Evolutionary conservation across 305 asterid genomes (phyloP).

Genomic region (Striga hermonthica): DNA sequence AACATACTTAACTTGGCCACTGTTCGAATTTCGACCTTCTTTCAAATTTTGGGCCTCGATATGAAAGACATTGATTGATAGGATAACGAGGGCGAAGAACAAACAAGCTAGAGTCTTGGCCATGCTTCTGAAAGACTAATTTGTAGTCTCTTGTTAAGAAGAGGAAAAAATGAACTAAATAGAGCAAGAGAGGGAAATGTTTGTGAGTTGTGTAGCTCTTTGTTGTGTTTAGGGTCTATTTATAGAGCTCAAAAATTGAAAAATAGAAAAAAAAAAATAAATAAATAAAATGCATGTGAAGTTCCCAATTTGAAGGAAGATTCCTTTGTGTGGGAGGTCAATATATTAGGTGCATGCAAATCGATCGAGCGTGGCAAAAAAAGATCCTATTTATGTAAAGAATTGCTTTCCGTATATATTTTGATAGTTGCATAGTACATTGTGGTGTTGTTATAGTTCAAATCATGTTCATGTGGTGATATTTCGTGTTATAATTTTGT

Average conservation of each 20-base stretch:
- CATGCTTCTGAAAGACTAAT: constrained; percentile 18
- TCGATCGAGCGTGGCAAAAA: too few species aligned
- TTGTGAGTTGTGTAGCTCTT: constrained; percentile 23
- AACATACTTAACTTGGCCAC: neutral
- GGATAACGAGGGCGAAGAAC: constrained; percentile 30
- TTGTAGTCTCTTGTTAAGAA: neutral
- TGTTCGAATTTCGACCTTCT: constrained; percentile 35
- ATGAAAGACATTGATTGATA: constrained; percentile 32
- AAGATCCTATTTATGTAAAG: too few species aligned
- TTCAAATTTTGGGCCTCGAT: constrained; percentile 39
- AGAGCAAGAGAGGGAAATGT: neutral
- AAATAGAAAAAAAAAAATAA: constrained; percentile 7
- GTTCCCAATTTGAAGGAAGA: constrained; percentile 40
- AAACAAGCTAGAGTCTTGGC: constrained; percentile 33
- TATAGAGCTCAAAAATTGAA: constrained; percentile 38
- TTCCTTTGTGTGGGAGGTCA: constrained; percentile 31
- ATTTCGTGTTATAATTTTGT: too few species aligned
- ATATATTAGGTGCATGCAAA: constrained; percentile 7
- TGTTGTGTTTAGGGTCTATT: constrained; percentile 33
- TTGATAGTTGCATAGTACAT: too few species aligned
- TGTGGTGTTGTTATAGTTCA: too few species aligned
- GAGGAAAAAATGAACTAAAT: neutral
- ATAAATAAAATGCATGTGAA: constrained; percentile 39
- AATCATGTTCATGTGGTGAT: too few species aligned
- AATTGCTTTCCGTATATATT: too few species aligned